Conservation (phyloP, 2,329 filamentous ascomycete species). For the Trichophyton verrucosum region DNA sequence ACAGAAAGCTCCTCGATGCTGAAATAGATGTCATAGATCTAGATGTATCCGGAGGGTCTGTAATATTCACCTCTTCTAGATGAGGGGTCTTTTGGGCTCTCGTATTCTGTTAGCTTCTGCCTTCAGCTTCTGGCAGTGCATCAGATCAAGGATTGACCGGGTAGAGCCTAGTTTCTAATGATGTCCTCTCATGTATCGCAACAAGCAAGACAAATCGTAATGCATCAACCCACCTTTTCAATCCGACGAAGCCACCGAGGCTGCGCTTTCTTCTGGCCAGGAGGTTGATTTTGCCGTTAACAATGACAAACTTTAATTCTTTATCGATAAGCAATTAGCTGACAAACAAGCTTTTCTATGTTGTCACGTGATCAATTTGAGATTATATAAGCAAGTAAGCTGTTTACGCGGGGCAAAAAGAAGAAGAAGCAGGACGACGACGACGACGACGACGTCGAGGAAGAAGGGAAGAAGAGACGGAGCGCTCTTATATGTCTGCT, state of each 20-base stretch:
- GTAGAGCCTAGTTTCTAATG: not conserved
- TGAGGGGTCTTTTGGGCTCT: not conserved
- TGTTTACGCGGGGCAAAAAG: slow-evolving; percentile 17
- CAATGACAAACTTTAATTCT: no score
- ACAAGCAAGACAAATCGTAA: not conserved
- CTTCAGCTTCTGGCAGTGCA: not conserved
- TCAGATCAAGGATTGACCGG: not conserved
- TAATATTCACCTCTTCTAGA: not conserved
- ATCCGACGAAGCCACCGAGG: not conserved
- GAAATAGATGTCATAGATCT: not conserved
- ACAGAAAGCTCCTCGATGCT: not conserved
- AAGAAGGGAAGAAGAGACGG: not conserved
- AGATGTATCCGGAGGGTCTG: not conserved
- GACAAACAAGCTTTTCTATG: no score
- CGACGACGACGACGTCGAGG: not conserved
- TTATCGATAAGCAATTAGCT: no score
- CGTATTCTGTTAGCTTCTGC: not conserved
- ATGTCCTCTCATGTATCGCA: not conserved
- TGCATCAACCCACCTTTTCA: not conserved
- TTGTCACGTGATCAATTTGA: no score
- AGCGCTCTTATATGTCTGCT: not conserved
- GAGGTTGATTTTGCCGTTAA: no score
- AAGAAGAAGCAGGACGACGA: no score
- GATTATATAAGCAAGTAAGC: not conserved
- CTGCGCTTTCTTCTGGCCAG: no score